Percentiles rank a stretch among this genome's conserved stretches.
These are phyloP conservation scores for Trichoderma sp. DNA, from an alignment of 2,329 filamentous ascomycete species.

Conservation along the genomic window DNA sequence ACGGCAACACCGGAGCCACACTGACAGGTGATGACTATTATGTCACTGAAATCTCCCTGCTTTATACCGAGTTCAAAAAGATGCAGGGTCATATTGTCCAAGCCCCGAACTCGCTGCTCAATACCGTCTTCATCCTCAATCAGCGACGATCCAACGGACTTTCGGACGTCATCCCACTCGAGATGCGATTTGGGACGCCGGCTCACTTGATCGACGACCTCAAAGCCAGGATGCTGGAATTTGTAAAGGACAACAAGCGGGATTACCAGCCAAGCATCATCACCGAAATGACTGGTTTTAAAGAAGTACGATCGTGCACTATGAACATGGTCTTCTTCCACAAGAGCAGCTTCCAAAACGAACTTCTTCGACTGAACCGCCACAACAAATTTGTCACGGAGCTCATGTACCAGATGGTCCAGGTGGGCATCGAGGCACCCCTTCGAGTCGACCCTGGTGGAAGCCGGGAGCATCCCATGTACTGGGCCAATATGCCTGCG, in stretches of 20 bases:
- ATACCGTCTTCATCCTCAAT: conserved; percentile 92
- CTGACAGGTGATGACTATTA: conserved; percentile 91
- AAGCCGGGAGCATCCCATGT: conserved; percentile 68
- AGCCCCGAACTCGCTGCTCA: conserved; percentile 91
- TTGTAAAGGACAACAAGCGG: conserved; percentile 80
- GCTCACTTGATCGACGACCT: conserved; percentile 80
- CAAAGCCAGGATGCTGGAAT: conserved; percentile 77
- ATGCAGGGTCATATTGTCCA: conserved; percentile 97
- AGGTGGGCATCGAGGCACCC: conserved; percentile 83
- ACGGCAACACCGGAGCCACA: conserved; percentile 80
- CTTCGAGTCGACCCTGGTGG: conserved; percentile 62
- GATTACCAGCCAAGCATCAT: conserved; percentile 87
- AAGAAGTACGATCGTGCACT: conserved; percentile 80
- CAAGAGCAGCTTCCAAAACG: conserved; percentile 96
- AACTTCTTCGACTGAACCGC: conserved; percentile 81
- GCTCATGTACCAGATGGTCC: conserved; percentile 81
- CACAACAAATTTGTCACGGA: conserved; percentile 95
- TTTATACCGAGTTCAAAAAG: conserved; percentile 98
- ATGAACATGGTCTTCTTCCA: conserved; percentile 97
- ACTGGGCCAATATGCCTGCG: conserved; percentile 42
- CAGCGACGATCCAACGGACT: conserved; percentile 86
- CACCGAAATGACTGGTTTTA: conserved; percentile 77
- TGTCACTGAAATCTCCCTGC: conserved; percentile 87
- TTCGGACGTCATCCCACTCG: conserved; percentile 80
- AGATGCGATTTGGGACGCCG: conserved; percentile 86